A percentile compares a stretch with the other conserved stretches of the same genome.
Evolutionary conservation across 495 filamentous ascomycete species (phyloP).

Genomic region (Daldinia bambusicola): DNA sequence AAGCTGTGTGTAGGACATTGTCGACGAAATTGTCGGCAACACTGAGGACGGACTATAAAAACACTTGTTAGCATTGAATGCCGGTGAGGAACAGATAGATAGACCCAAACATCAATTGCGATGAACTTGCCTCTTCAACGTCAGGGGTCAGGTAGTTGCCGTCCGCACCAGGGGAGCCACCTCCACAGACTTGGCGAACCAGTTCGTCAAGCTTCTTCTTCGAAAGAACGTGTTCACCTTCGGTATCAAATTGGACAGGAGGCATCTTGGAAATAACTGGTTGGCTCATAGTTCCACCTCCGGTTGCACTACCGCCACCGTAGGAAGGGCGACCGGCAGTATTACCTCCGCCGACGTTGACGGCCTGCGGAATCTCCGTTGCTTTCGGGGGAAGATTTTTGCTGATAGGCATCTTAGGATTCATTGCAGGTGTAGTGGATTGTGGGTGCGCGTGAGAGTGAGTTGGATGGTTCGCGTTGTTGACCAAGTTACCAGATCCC

Average conservation of each 20-base stretch:
- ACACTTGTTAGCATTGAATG: neutral
- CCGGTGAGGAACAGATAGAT: neutral
- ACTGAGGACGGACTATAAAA: conserved; percentile 77
- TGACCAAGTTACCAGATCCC: conserved; percentile 43
- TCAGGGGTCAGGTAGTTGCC: conserved; percentile 81
- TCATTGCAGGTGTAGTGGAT: conserved; percentile 54
- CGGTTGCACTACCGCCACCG: conserved; percentile 74
- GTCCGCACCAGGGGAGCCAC: conserved; percentile 73
- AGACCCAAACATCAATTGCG: neutral
- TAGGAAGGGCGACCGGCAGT: conserved; percentile 76
- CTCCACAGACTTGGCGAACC: conserved; percentile 90
- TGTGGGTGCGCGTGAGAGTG: conserved; percentile 68
- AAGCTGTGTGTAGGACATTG: conserved; percentile 84
- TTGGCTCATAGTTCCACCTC: conserved; percentile 82
- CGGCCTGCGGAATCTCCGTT: conserved; percentile 73
- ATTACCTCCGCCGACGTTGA: conserved; percentile 66
- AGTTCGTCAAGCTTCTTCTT: conserved; percentile 98
- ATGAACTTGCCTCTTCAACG: conserved; percentile 83
- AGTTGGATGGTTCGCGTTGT: conserved; percentile 53
- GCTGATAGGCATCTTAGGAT: conserved; percentile 77
- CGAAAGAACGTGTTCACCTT: conserved; percentile 86
- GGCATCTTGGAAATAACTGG: conserved; percentile 85
- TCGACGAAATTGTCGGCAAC: conserved; percentile 96
- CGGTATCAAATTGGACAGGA: conserved; percentile 83
- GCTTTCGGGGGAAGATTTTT: conserved; percentile 74